Percentiles rank a stretch among this genome's conserved stretches.
Evolutionary conservation across 768 basidiomycete genomes (phyloP).

Genomic region (Lactifluus piperatus): DNA sequence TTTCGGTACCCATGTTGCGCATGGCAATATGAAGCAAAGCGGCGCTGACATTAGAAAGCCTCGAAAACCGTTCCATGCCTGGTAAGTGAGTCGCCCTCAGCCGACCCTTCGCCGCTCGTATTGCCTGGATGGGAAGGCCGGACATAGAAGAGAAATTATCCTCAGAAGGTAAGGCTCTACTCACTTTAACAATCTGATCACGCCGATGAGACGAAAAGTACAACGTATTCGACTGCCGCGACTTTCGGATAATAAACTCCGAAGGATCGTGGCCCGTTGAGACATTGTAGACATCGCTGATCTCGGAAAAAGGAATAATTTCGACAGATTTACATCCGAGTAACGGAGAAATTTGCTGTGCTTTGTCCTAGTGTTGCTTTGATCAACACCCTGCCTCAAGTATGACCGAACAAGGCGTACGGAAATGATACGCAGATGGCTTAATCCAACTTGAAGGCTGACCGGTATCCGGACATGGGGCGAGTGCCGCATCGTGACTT

Average conservation of each 20-base stretch:
- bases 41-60: constrained; percentile 79
- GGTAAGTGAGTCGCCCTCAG: constrained; percentile 47
- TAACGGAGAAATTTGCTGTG: constrained; percentile 58
- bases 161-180: not conserved
- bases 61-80: constrained; percentile 56
- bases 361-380: constrained; percentile 44
- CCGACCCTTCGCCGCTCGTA: constrained; percentile 67
- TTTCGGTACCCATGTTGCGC: constrained; percentile 62
- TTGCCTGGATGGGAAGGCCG: constrained; percentile 36
- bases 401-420: constrained; percentile 33
- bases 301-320: constrained; percentile 67
- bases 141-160: not conserved
- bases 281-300: constrained; percentile 83
- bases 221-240: constrained; percentile 58
- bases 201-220: constrained; percentile 68
- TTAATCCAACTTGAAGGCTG: constrained; percentile 51
- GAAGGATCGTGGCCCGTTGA: constrained; percentile 65
- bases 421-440: constrained; percentile 71
- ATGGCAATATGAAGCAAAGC: constrained; percentile 83
- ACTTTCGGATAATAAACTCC: constrained; percentile 76
- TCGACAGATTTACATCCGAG: constrained; percentile 74
- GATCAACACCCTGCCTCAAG: constrained; percentile 5
- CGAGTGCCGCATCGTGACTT: constrained; percentile 58
- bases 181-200: constrained; percentile 68
- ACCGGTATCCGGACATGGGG: constrained; percentile 68